These are phyloP conservation scores for Triticum timopheevii DNA, from an alignment of 176 grass and related monocot genomes.

Conservation along the genomic window DNA sequence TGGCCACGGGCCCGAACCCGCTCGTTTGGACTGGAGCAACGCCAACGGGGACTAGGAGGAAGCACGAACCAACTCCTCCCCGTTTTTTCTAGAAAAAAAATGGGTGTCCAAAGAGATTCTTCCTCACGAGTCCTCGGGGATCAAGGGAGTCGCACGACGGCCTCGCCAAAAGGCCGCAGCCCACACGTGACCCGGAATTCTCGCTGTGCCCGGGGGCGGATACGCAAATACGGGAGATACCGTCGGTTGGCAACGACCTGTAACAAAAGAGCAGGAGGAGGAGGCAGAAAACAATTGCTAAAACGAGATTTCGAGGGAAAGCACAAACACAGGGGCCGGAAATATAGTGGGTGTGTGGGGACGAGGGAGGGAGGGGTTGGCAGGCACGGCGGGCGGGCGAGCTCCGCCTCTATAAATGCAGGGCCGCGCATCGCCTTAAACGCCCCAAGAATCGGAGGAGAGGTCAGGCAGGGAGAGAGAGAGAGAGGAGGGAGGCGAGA, in stretches of 20 bases:
- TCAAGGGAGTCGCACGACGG: background rate
- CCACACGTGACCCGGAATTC: background rate
- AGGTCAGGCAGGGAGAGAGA: conserved; percentile 7
- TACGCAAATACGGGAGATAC: conserved; percentile 14
- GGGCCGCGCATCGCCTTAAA: background rate
- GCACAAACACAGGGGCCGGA: conserved; percentile 3
- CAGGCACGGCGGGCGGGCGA: conserved; percentile 5
- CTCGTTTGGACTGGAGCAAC: background rate
- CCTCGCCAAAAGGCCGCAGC: background rate
- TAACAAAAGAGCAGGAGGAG: background rate
- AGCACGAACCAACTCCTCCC: background rate
- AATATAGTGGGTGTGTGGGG: conserved; percentile 18
- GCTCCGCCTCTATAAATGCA: conserved; percentile 47
- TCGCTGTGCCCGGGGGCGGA: background rate
- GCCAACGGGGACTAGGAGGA: background rate
- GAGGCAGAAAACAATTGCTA: background rate
- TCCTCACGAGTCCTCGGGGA: background rate
- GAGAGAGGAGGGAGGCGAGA: background rate
- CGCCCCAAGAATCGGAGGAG: conserved; percentile 32
- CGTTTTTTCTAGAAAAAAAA: background rate
- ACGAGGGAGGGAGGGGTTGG: conserved; percentile 33
- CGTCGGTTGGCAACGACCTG: conserved; percentile 6
- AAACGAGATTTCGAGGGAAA: background rate
- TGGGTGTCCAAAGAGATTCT: background rate
- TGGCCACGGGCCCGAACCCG: conserved; percentile 25